Evolutionary conservation across 2,329 filamentous ascomycete genomes (phyloP).

Genomic region (Ascochyta rabiei): DNA sequence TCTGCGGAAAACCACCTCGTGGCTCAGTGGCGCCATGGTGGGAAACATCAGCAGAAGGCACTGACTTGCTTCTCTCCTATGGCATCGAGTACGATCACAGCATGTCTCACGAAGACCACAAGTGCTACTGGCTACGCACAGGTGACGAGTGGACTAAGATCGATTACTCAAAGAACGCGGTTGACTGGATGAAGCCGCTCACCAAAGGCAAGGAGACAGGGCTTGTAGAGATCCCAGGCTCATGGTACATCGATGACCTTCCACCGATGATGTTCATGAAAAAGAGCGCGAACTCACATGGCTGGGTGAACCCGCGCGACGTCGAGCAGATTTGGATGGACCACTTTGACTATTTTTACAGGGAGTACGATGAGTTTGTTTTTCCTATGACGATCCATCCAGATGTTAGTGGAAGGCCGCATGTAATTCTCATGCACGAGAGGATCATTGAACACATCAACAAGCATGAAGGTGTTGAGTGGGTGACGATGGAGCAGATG

Average conservation of each 20-base stretch:
- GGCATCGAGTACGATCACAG: slow-evolving; percentile 73
- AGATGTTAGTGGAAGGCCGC: slow-evolving; percentile 68
- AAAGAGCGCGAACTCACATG: slow-evolving; percentile 66
- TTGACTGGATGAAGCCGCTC: slow-evolving; percentile 70
- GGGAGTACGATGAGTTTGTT: slow-evolving; percentile 76
- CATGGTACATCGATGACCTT: slow-evolving; percentile 24
- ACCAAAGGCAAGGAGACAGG: slow-evolving; percentile 65
- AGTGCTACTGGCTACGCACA: slow-evolving; percentile 67
- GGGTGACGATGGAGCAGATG: slow-evolving; percentile 73
- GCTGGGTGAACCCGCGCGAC: slow-evolving; percentile 61
- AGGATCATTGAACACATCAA: slow-evolving; percentile 73
- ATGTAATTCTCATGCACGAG: slow-evolving; percentile 75
- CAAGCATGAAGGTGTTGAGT: slow-evolving; percentile 66
- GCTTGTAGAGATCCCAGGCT: slow-evolving; percentile 66
- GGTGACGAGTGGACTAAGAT: slow-evolving; percentile 72
- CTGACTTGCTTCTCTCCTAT: slow-evolving; percentile 67
- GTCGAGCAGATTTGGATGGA: slow-evolving; percentile 69
- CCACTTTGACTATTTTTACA: slow-evolving; percentile 75
- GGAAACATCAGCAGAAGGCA: slow-evolving; percentile 72
- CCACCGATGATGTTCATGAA: slow-evolving; percentile 77
- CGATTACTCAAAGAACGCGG: slow-evolving; percentile 66
- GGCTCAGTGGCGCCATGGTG: slow-evolving; percentile 78
- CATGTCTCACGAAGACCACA: slow-evolving; percentile 69
- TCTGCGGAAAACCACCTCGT: slow-evolving; percentile 71
- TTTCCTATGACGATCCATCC: slow-evolving; percentile 80